Base-by-base conservation (phyloP, 257 asterid species). In the Capsicum chinense region DNA sequence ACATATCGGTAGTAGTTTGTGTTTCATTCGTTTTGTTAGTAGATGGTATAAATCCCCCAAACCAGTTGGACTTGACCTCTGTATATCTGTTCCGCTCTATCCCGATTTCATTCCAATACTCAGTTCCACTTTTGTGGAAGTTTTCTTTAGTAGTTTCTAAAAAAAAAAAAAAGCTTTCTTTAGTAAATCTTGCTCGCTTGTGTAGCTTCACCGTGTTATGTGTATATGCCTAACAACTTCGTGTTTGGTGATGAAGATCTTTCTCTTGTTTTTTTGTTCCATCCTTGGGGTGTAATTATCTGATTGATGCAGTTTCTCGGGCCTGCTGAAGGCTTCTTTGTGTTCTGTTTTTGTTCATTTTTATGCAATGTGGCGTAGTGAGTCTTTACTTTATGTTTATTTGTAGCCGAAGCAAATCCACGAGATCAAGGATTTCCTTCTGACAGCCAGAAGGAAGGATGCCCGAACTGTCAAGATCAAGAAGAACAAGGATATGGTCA, bases 371-470 rank as follows among this genome's bases (percentile, higher is more conserved):
- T 74, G 0, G 0, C 0, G 10, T 14, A 3, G 37, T 0, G 47
- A 52, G 13, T 3, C 2, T 26, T 52, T 52, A 52, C 14, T 1
- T 4, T 52, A 0, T 2, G 2, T 14, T 4, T 52, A 26, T 76
- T 76, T 76, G 48, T 21, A 83, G 88, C 86, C 82, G 17, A 85
- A 87, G 87, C 90, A 87, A 85, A 87, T 80, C 56, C 87, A 83
- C 12, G 90, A 87, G 73, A 85, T 85, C 82, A 80, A 85, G 87
- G 90, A 87, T 80, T 87, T 87, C 83, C 88, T 87, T 78, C 88
- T 85, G 56, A 87, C 90, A 13, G 90, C 90, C 56, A 71, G 88
- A 50, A 85, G 87, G 85, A 85, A 87, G 79, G 90, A 87, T 83
- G 88, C 85, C 4, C 87, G 82, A 2, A 85, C 87, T 5, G 85